Percentiles rank a stretch among this genome's conserved stretches.
These are phyloP conservation scores for Artemisia argyi DNA, from an alignment of 129 eudicot genomes.

Conservation along the genomic window DNA sequence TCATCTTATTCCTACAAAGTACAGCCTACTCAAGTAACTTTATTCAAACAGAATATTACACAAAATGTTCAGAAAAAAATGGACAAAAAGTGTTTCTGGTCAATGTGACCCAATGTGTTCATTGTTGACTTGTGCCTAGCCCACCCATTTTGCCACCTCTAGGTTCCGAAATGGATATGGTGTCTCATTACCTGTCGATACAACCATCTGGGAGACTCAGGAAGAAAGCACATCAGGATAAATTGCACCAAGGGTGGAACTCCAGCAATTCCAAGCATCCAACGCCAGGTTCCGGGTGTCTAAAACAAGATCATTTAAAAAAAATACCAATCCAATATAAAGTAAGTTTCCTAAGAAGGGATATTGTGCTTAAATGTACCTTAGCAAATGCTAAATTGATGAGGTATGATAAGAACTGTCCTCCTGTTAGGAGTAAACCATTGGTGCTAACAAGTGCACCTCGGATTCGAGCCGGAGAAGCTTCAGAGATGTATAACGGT, in stretches of 20 bases:
- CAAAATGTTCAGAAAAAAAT: too few relatives aligned
- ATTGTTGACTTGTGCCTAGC: background rate
- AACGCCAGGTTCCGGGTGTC: slow-evolving; percentile 76
- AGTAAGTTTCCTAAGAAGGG: background rate
- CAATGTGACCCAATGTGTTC: background rate
- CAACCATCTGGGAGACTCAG: slow-evolving; percentile 89
- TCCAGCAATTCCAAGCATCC: slow-evolving; percentile 88
- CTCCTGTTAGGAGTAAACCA: slow-evolving; percentile 67
- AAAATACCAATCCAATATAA: background rate
- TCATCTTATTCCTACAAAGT: too few relatives aligned
- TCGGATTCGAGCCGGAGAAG: slow-evolving; percentile 75
- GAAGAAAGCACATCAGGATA: slow-evolving; percentile 61
- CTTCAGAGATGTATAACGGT: slow-evolving; percentile 74
- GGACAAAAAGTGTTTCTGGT: background rate
- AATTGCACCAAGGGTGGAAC: slow-evolving; percentile 69
- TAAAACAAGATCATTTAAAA: slow-evolving; percentile 20
- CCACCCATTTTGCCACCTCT: background rate
- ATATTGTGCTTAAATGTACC: slow-evolving; percentile 30
- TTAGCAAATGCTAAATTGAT: slow-evolving; percentile 70
- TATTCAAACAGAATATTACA: background rate
- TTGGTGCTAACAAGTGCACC: slow-evolving; percentile 91
- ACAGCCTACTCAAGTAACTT: background rate
- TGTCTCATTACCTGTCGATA: slow-evolving; percentile 53
- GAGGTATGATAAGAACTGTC: slow-evolving; percentile 67
- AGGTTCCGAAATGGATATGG: background rate